Evolutionary conservation across 23 red algal species (phyloP).

Genomic region (Gracilaria domingensis): DNA sequence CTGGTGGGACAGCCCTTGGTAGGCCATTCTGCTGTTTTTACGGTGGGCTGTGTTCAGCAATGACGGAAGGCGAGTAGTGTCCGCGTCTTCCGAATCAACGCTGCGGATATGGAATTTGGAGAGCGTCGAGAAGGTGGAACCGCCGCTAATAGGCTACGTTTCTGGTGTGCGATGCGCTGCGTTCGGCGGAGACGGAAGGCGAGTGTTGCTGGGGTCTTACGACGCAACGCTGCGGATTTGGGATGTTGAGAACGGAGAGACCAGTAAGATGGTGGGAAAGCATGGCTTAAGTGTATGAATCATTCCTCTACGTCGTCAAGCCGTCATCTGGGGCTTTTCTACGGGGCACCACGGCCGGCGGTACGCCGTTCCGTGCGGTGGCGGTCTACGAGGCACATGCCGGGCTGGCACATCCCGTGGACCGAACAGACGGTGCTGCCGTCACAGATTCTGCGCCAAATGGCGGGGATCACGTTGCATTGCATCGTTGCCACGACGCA

Average conservation of each 20-base stretch:
- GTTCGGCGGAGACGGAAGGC: not conserved
- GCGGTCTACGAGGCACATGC: no score
- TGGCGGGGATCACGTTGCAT: no score
- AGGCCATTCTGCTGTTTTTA: not conserved
- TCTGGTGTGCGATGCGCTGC: not conserved
- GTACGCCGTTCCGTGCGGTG: no score
- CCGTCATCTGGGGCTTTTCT: no score
- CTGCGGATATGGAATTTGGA: not conserved
- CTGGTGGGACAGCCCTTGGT: not conserved
- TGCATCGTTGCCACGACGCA: no score
- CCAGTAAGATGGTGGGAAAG: no score
- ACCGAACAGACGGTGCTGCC: no score
- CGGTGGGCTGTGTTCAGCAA: not conserved
- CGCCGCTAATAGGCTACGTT: not conserved
- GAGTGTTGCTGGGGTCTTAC: not conserved
- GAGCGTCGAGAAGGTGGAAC: not conserved
- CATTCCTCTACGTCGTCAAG: no score
- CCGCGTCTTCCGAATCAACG: not conserved
- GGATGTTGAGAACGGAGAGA: not conserved
- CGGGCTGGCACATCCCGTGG: no score
- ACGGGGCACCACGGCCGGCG: no score
- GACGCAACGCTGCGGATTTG: not conserved
- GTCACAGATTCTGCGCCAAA: no score
- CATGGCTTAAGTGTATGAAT: no score
- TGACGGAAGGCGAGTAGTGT: slow-evolving; percentile 6